phyloP scores from a whole-genome alignment of 179 eudicot species.

The Spergularia azorica region DNA sequence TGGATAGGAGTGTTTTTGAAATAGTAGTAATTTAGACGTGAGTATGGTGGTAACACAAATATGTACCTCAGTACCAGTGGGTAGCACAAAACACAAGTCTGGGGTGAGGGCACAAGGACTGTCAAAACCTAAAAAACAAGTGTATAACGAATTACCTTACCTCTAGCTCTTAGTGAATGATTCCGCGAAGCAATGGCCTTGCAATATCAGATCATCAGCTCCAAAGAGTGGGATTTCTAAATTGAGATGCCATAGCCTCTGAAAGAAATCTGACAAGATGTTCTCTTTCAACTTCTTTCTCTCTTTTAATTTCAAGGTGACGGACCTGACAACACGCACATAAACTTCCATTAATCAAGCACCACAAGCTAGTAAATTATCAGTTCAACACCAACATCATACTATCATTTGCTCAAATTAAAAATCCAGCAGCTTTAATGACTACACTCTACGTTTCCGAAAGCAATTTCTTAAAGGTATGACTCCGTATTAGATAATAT shows the following conservation, averaged over 20 bases:
- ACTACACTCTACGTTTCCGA: too few species aligned
- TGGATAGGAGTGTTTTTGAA: background rate
- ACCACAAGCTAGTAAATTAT: slow-evolving; percentile 1
- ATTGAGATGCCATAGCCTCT: slow-evolving; percentile 76
- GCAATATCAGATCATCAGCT: slow-evolving; percentile 53
- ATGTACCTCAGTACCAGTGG: background rate
- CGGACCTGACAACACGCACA: slow-evolving; percentile 57
- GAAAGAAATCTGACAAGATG: slow-evolving; percentile 66
- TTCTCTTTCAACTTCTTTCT: slow-evolving; percentile 68
- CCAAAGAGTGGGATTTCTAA: slow-evolving; percentile 74
- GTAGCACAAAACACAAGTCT: background rate
- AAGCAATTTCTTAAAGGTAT: too few species aligned
- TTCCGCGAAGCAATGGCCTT: background rate
- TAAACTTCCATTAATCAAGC: background rate
- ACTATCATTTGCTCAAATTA: too few species aligned
- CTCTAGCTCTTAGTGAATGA: slow-evolving; percentile 11
- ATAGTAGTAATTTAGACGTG: too few species aligned
- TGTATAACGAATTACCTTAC: background rate
- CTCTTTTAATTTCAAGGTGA: slow-evolving; percentile 85
- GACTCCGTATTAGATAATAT: too few species aligned
- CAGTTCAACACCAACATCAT: background rate
- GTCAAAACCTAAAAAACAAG: too few species aligned
- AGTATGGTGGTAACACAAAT: too few species aligned
- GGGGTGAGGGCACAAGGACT: too few species aligned
- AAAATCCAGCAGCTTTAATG: too few species aligned